These are phyloP conservation scores for Paxillus ammoniavirescens DNA, from an alignment of 768 basidiomycete genomes.

Conservation along the genomic window DNA sequence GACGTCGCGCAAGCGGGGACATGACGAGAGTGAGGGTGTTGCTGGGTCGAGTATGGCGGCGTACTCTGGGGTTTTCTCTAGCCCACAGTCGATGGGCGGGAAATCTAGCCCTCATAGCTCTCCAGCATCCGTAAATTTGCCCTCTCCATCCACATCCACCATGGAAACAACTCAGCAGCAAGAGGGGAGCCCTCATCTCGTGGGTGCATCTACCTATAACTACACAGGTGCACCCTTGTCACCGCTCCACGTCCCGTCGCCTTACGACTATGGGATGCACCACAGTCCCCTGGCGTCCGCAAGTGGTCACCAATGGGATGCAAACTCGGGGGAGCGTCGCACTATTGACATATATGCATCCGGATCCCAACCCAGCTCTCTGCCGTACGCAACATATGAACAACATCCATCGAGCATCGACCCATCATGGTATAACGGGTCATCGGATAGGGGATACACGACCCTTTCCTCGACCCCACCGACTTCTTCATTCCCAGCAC, in stretches of 20 bases:
- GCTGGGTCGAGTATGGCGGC: constrained; percentile 40
- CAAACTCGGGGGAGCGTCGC: constrained; percentile 37
- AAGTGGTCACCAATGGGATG: constrained; percentile 43
- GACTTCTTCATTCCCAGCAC: constrained; percentile 61
- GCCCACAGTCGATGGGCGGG: constrained; percentile 44
- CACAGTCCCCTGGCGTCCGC: constrained; percentile 30
- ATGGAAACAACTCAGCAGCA: constrained; percentile 43
- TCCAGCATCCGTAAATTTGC: constrained; percentile 67
- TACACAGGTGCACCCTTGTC: constrained; percentile 47
- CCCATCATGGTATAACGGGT: constrained; percentile 32
- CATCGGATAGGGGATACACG: constrained; percentile 39
- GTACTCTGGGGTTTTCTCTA: constrained; percentile 57
- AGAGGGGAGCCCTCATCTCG: constrained; percentile 57
- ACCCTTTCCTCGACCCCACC: constrained; percentile 59
- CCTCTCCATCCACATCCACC: constrained; percentile 62
- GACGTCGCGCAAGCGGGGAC: constrained; percentile 70
- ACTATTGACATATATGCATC: constrained; percentile 45
- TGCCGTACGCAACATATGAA: constrained; percentile 47
- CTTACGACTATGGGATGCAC: constrained; percentile 52
- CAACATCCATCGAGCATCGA: constrained; percentile 41
- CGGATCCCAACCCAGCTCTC: constrained; percentile 30
- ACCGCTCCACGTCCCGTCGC: constrained; percentile 50
- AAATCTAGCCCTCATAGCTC: constrained; percentile 70
- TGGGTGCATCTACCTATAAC: constrained; percentile 43
- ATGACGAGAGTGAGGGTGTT: constrained; percentile 58